phyloP scores from a whole-genome alignment of 2,329 filamentous ascomycete species.

The Acrodontium crateriforme region DNA sequence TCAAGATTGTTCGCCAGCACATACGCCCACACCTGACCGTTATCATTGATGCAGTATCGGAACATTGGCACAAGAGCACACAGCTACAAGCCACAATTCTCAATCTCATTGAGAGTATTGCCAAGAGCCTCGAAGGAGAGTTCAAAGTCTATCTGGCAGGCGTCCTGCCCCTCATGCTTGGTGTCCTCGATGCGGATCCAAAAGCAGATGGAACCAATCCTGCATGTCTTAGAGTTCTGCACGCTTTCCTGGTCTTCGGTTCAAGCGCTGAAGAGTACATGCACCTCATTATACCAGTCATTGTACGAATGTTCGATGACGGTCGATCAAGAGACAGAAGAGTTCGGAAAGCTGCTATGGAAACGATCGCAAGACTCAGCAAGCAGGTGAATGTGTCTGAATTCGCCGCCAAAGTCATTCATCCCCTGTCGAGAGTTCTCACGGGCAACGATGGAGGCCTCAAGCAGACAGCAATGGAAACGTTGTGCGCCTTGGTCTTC shows the following conservation, averaged over 20 bases:
- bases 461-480: conserved; percentile 76
- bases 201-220: conserved; percentile 49
- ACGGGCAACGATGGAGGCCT: conserved; percentile 58
- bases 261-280: conserved; percentile 96
- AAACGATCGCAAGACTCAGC: conserved; percentile 86
- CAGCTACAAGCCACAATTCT: conserved; percentile 84
- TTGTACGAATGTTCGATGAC: conserved; percentile 89
- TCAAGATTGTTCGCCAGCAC: conserved; percentile 90
- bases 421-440: conserved; percentile 75
- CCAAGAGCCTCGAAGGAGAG: conserved; percentile 84
- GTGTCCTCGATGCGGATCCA: conserved; percentile 75
- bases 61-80: conserved; percentile 75
- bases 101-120: conserved; percentile 83
- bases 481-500: conserved; percentile 85
- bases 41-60: conserved; percentile 73
- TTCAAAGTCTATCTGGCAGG: conserved; percentile 93
- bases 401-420: conserved; percentile 90
- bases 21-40: conserved; percentile 81
- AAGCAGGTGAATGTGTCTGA: conserved; percentile 95
- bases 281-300: conserved; percentile 93
- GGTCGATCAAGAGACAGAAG: conserved; percentile 34
- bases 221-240: conserved; percentile 52
- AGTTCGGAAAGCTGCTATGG: conserved; percentile 78
- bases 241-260: conserved; percentile 91
- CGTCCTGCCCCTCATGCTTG: conserved; percentile 83